Conservation (phyloP, 75 land plant species). For the Azolla pinnata region DNA sequence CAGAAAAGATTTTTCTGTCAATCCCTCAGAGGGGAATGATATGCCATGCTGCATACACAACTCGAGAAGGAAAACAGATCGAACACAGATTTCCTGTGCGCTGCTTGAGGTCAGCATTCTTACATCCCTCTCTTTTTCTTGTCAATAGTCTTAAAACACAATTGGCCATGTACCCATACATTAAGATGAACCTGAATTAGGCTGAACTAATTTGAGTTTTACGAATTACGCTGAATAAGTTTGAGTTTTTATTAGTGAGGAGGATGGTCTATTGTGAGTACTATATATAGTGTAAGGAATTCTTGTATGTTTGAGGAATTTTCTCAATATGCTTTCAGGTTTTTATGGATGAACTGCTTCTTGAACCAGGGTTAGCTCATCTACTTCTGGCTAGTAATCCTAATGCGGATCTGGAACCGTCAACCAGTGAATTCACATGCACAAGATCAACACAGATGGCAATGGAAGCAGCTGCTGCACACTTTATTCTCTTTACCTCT, state of each 20-base stretch:
- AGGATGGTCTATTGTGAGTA: too few relatives aligned
- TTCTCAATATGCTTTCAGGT: too few relatives aligned
- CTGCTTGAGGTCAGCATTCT: not conserved
- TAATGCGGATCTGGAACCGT: not conserved
- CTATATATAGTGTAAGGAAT: too few relatives aligned
- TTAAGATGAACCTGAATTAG: too few relatives aligned
- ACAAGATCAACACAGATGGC: not conserved
- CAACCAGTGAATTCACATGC: not conserved
- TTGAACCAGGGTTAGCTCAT: not conserved
- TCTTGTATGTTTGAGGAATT: too few relatives aligned
- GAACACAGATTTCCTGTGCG: not conserved
- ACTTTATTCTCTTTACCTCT: not conserved
- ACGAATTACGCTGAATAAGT: not conserved
- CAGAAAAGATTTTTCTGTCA: not conserved
- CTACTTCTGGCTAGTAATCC: not conserved
- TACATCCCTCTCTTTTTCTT: too few relatives aligned
- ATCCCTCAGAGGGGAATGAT: not conserved
- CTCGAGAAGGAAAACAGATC: not conserved
- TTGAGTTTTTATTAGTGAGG: not conserved
- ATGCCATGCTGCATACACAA: not conserved
- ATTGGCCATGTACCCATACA: too few relatives aligned
- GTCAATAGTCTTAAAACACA: too few relatives aligned
- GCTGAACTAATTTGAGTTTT: constrained; percentile 3
- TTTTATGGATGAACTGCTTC: not conserved
- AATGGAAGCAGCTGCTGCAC: not conserved